Percentiles rank a stretch among this genome's conserved stretches.
These are phyloP conservation scores for Gentiana straminea DNA, from an alignment of 257 asterid genomes.

Conservation along the genomic window DNA sequence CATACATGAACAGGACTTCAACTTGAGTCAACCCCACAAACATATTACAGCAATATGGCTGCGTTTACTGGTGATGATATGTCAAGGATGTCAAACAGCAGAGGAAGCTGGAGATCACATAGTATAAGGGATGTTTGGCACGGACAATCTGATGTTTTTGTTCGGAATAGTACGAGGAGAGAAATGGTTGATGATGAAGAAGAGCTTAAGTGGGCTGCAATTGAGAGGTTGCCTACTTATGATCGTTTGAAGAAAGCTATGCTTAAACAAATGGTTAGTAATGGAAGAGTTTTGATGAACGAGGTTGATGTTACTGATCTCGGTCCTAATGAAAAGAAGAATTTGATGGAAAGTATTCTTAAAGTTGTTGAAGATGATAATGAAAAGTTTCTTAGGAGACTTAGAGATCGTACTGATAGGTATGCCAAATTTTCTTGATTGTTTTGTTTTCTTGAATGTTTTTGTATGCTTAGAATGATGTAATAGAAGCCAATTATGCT, in stretches of 20 bases:
- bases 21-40: too few relatives aligned
- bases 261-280: slow-evolving; percentile 47
- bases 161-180: slow-evolving; percentile 51
- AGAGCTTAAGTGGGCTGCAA: slow-evolving; percentile 88
- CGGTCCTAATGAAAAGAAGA: slow-evolving; percentile 54
- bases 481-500: too few relatives aligned
- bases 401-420: slow-evolving; percentile 73
- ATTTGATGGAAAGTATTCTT: slow-evolving; percentile 51
- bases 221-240: slow-evolving; percentile 72
- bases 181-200: slow-evolving; percentile 58
- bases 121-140: slow-evolving; percentile 66
- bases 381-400: slow-evolving; percentile 48
- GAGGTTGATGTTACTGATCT: slow-evolving; percentile 56
- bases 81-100: slow-evolving; percentile 32
- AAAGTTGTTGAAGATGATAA: slow-evolving; percentile 68
- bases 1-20: too few relatives aligned
- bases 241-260: slow-evolving; percentile 64
- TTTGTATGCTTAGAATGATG: too few relatives aligned
- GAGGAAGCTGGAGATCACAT: slow-evolving; percentile 52
- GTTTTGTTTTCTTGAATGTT: too few relatives aligned
- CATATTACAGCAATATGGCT: slow-evolving; percentile 8
- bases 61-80: slow-evolving; percentile 47
- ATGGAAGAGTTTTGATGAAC: slow-evolving; percentile 33
- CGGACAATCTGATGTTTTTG: slow-evolving; percentile 47
- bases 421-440: slow-evolving; percentile 3